Conservation (phyloP, 257 asterid species). For the Scutellaria galericulata region DNA sequence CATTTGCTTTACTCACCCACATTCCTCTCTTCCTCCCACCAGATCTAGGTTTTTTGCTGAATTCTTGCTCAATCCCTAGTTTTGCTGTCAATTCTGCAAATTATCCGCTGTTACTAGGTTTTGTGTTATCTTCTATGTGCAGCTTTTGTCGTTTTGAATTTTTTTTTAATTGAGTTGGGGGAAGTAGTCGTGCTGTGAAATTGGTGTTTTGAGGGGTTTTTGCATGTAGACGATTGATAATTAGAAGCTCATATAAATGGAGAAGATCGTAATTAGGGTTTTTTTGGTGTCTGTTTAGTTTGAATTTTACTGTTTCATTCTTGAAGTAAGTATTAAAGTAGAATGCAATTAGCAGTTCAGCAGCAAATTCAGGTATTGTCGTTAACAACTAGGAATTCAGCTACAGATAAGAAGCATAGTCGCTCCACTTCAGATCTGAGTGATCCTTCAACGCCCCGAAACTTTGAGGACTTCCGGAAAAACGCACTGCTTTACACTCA, state of each 20-base stretch:
- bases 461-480: constrained; percentile 76
- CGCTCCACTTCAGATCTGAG: constrained; percentile 86
- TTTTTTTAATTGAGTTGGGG: neutral
- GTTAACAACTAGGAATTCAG: constrained; percentile 50
- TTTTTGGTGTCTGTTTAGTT: neutral
- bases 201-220: neutral
- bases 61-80: constrained; percentile 27
- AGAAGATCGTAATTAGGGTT: constrained; percentile 36
- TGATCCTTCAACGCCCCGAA: constrained; percentile 85
- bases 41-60: constrained; percentile 49
- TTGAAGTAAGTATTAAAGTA: constrained; percentile 14
- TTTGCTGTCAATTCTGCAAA: constrained; percentile 1
- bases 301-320: neutral
- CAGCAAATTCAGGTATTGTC: constrained; percentile 70
- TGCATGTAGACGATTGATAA: constrained; percentile 8
- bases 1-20: constrained; percentile 8
- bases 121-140: neutral
- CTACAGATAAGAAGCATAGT: constrained; percentile 69
- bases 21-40: constrained; percentile 31
- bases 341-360: constrained; percentile 59
- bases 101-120: neutral
- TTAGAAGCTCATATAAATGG: constrained; percentile 1
- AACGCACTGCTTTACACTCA: constrained; percentile 78
- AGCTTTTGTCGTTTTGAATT: neutral
- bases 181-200: neutral